Base-by-base conservation (phyloP, 768 basidiomycete species). In the Boletellus ananiceps region DNA sequence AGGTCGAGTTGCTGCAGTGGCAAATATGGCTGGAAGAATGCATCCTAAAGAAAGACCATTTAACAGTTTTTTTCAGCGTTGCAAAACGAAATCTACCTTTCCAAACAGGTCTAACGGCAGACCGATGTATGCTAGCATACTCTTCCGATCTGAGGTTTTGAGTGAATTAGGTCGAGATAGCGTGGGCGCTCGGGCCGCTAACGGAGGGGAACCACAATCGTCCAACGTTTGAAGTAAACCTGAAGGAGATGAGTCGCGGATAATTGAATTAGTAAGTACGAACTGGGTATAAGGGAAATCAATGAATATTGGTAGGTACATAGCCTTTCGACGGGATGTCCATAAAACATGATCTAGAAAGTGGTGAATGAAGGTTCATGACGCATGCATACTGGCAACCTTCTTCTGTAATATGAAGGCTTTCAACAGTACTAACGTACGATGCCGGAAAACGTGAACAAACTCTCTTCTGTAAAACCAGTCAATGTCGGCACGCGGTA, bases 241-340 rank as follows among this genome's bases (percentile, higher is more conserved):
- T 92, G 53, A 4, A 14, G 21, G 46, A 6, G 9, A 23, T 50
- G 44, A 56, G 55, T 29, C 13, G 48, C 40, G 46, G 12, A 38
- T 47, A 14, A 38, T n/a, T 8, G 18, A 8, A 36, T 21, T 25
- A 8, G 5, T 39, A 21, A 9, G 21, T 45, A 57, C 50, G 21
- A 39, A 90, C 91, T 88, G 9, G 95, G 95, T 52, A 98, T 78
- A 8, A 98, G 75, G 0, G 95, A 93, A 40, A 96, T 80, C n/a
- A 98, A 76, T 0, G 93, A 95, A 66, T 99, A 99, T 66, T 99
- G 96, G 63, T 92, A 97, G 21, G 93, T 97, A 71, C 95, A 97
- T 16, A 99, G 71, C 40, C 84, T 83, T 68, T 99, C 96, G 2
- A 98, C 95, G 0, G 95, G 95, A 62, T 95, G 91, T 6, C 94